Evolutionary conservation across 768 basidiomycete species (phyloP).

Genomic region (Suillus bovinus): DNA sequence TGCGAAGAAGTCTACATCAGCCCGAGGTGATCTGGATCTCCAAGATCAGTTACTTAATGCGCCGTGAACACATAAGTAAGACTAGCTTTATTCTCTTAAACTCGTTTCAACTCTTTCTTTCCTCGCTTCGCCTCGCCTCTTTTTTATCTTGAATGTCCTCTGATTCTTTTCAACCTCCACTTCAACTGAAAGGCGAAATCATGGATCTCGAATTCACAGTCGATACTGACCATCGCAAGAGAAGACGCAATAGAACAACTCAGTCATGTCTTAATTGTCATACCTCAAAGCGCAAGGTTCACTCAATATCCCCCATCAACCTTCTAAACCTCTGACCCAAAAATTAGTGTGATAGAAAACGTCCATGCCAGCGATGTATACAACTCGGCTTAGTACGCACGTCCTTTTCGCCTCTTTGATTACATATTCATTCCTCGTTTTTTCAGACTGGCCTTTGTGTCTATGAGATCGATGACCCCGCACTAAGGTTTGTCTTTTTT

Average conservation of each 20-base stretch:
- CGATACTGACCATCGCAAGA: constrained; percentile 76
- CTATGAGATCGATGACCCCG: constrained; percentile 91
- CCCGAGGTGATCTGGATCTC: constrained; percentile 51
- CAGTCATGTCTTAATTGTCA: constrained; percentile 89
- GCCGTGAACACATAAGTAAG: constrained; percentile 60
- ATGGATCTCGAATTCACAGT: constrained; percentile 77
- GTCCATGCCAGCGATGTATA: constrained; percentile 89
- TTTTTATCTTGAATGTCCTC: constrained; percentile 46
- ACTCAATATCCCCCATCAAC: too few relatives aligned
- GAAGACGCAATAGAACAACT: constrained; percentile 89
- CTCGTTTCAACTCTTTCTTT: constrained; percentile 45
- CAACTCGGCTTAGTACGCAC: constrained; percentile 75
- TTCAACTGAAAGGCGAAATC: constrained; percentile 73
- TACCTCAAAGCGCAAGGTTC: constrained; percentile 90
- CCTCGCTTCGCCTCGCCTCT: constrained; percentile 31
- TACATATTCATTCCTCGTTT: constrained; percentile 13
- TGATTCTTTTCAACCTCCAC: constrained; percentile 49
- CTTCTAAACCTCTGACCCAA: too few relatives aligned
- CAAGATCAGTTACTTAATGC: constrained; percentile 55
- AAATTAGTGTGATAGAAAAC: constrained; percentile 94
- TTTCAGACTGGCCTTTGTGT: constrained; percentile 88
- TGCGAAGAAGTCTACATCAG: constrained; percentile 32
- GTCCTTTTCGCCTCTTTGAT: constrained; percentile 2
- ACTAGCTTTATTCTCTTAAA: constrained; percentile 47
- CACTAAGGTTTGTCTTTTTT: constrained; percentile 54